Percentiles rank a stretch among this genome's conserved stretches.
These are phyloP conservation scores for Ensete glaucum DNA, from an alignment of 176 grass and related monocot species.

Conservation along the genomic window DNA sequence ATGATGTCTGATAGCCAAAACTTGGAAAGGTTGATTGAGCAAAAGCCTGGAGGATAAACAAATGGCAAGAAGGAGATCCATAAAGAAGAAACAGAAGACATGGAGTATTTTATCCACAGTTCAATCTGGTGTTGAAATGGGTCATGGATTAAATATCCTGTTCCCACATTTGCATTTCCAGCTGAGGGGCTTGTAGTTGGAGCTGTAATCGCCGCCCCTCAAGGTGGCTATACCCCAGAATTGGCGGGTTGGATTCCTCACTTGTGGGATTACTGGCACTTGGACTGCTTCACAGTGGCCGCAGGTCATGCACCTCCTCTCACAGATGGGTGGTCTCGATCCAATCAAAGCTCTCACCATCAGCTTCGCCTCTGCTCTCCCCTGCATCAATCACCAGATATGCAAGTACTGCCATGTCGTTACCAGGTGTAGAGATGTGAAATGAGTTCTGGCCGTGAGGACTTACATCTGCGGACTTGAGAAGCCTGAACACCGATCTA, in stretches of 20 bases:
- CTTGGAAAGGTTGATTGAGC: background rate
- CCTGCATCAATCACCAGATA: background rate
- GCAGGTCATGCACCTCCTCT: conserved; percentile 60
- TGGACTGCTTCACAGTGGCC: conserved; percentile 74
- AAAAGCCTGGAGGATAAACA: background rate
- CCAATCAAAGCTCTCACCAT: conserved; percentile 47
- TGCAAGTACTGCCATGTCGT: too few species aligned
- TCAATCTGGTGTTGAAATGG: background rate
- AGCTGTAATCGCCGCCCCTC: background rate
- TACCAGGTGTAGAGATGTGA: background rate
- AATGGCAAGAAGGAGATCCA: background rate
- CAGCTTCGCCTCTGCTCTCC: conserved; percentile 22
- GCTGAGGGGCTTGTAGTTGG: conserved; percentile 89
- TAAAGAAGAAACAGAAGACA: background rate
- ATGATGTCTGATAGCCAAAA: background rate
- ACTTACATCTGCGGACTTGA: background rate
- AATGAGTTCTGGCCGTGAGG: background rate
- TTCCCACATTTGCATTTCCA: conserved; percentile 93
- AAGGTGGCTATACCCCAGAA: background rate
- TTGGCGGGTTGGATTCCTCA: background rate
- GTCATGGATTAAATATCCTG: conserved; percentile 62
- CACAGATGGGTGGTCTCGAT: conserved; percentile 71
- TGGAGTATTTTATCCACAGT: background rate
- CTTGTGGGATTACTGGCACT: conserved; percentile 61
- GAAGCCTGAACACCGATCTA: background rate